Conservation (phyloP, 208 protist genomes). For the Crithidia thermophila region DNA sequence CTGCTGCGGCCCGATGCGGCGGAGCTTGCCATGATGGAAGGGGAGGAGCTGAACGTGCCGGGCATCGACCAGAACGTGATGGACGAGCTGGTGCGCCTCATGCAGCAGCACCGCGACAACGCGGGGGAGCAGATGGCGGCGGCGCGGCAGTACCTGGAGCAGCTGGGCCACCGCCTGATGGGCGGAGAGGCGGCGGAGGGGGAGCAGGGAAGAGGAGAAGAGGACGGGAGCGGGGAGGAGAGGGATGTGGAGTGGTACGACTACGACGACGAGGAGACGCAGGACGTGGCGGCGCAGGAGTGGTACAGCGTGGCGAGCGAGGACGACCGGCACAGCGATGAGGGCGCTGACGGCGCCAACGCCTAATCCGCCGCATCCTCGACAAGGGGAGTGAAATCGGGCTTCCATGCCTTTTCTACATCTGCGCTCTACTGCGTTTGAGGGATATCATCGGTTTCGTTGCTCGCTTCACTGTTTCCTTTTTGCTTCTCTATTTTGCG, state of each 20-base stretch:
- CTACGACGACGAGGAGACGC: constrained; percentile 21
- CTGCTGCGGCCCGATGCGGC: constrained; percentile 38
- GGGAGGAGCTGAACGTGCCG: not conserved
- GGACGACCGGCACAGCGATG: not conserved
- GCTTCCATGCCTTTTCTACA: too few relatives aligned
- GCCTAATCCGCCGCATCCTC: not conserved
- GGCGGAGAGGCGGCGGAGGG: not conserved
- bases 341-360: not conserved
- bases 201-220: not conserved
- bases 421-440: too few relatives aligned
- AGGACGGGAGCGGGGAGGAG: not conserved
- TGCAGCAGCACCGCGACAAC: constrained; percentile 16
- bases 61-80: constrained; percentile 9
- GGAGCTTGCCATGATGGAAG: constrained; percentile 14
- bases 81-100: constrained; percentile 26
- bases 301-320: constrained; percentile 34
- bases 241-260: not conserved
- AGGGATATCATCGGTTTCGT: too few relatives aligned
- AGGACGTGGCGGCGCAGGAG: constrained; percentile 20
- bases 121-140: constrained; percentile 1
- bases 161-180: constrained; percentile 10
- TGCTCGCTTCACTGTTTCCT: too few relatives aligned
- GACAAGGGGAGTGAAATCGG: not conserved
- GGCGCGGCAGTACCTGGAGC: constrained; percentile 11
- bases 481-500: too few relatives aligned